Percentiles rank a stretch among this genome's conserved stretches.
phyloP scores from a whole-genome alignment of 1,284 basidiomycete species.

The Pholiota adiposa region DNA sequence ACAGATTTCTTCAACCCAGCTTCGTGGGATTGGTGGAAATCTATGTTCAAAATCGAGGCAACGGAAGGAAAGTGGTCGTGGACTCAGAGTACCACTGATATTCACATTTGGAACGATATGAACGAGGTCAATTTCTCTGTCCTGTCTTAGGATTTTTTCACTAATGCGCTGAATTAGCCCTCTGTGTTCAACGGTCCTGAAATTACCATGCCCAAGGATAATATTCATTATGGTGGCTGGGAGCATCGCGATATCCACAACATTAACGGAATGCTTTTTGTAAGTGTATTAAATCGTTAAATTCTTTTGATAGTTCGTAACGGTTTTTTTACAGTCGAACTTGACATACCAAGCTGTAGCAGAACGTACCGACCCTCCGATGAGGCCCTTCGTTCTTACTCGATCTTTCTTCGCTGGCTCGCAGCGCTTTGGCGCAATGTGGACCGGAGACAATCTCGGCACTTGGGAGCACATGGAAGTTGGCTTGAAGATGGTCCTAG shows the following conservation, averaged over 20 bases:
- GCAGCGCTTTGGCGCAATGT: conserved; percentile 95
- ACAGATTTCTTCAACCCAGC: conserved; percentile 96
- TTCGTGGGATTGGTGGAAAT: conserved; percentile 91
- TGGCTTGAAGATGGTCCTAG: conserved; percentile 92
- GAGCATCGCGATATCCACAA: conserved; percentile 97
- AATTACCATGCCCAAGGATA: conserved; percentile 96
- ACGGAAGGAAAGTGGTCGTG: conserved; percentile 64
- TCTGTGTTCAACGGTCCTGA: conserved; percentile 98
- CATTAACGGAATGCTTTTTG: conserved; percentile 88
- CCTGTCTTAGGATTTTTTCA: neutral
- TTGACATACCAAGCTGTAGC: conserved; percentile 84
- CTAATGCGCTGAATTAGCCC: conserved; percentile 57
- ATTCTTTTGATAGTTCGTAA: conserved; percentile 13
- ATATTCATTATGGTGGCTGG: conserved; percentile 92
- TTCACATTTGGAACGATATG: conserved; percentile 99
- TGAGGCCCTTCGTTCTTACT: conserved; percentile 93
- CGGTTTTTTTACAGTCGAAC: conserved; percentile 62
- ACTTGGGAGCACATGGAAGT: conserved; percentile 98
- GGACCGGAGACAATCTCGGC: conserved; percentile 98
- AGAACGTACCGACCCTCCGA: conserved; percentile 74
- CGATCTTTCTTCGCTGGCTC: conserved; percentile 96
- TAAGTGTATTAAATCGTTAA: conserved; percentile 38
- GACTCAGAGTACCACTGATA: conserved; percentile 77
- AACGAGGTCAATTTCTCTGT: conserved; percentile 75
- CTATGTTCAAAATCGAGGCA: conserved; percentile 72